These are phyloP conservation scores for Boletus hoseneyae DNA, from an alignment of 1,284 basidiomycete genomes.

Conservation along the genomic window DNA sequence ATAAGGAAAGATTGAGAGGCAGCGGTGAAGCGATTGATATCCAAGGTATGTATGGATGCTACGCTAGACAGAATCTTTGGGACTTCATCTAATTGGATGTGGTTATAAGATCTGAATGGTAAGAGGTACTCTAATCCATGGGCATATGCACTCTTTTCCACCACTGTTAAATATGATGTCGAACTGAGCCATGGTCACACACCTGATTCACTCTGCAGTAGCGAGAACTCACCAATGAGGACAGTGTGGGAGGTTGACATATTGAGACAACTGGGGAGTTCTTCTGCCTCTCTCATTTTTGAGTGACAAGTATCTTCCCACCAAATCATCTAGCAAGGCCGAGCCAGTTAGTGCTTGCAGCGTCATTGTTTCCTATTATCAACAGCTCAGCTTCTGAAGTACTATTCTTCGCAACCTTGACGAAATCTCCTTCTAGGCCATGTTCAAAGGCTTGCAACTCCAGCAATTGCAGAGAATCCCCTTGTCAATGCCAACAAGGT, in stretches of 20 bases:
- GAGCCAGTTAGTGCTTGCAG: constrained; percentile 27
- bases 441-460: constrained; percentile 22
- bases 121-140: constrained; percentile 22
- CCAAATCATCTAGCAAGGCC: constrained; percentile 19
- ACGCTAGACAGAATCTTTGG: constrained; percentile 16
- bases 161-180: constrained; percentile 29
- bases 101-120: constrained; percentile 26
- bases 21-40: constrained; percentile 17
- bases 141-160: constrained; percentile 17
- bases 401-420: constrained; percentile 26
- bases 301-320: constrained; percentile 19
- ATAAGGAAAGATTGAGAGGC: constrained; percentile 14
- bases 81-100: constrained; percentile 16
- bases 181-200: constrained; percentile 17
- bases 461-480: constrained; percentile 12
- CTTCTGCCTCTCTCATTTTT: constrained; percentile 8
- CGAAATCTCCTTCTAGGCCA: constrained; percentile 23
- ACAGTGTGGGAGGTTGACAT: constrained; percentile 12
- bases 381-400: constrained; percentile 28
- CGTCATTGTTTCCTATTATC: constrained; percentile 30
- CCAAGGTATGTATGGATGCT: constrained; percentile 17
- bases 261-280: constrained; percentile 15
- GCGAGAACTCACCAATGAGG: constrained; percentile 14
- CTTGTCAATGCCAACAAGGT: constrained; percentile 9
- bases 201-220: constrained; percentile 13